These are phyloP conservation scores for Pisolithus thermaeus DNA, from an alignment of 1,284 basidiomycete species.

Conservation along the genomic window DNA sequence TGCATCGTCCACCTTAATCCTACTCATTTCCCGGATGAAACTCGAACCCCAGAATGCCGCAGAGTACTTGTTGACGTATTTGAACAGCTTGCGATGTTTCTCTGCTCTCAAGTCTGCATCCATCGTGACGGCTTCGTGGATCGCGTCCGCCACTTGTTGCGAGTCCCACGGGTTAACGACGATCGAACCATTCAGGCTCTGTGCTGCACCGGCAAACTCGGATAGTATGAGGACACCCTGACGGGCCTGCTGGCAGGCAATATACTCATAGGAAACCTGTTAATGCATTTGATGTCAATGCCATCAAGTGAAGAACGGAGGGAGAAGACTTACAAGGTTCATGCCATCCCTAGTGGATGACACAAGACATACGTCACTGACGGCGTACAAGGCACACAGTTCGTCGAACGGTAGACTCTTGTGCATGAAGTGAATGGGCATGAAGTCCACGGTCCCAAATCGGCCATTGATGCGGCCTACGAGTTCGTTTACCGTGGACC, in stretches of 20 bases:
- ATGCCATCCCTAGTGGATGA: constrained; percentile 96
- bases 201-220: constrained; percentile 97
- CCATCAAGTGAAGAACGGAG: constrained; percentile 1
- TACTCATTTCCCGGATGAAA: constrained; percentile 81
- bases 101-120: constrained; percentile 71
- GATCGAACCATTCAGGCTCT: constrained; percentile 88
- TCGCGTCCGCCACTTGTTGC: constrained; percentile 93
- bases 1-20: constrained; percentile 39
- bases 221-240: constrained; percentile 98
- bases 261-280: constrained; percentile 98
- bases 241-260: constrained; percentile 88
- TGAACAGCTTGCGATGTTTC: constrained; percentile 94
- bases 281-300: constrained; percentile 9
- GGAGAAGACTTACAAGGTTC: constrained; percentile 75
- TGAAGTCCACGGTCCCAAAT: constrained; percentile 97
- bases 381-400: constrained; percentile 92
- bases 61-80: constrained; percentile 92
- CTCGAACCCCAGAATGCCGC: constrained; percentile 90
- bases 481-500: constrained; percentile 94
- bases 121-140: constrained; percentile 93
- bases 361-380: constrained; percentile 95
- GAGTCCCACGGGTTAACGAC: constrained; percentile 97
- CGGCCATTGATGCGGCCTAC: constrained; percentile 98
- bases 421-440: constrained; percentile 99
- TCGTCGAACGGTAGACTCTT: constrained; percentile 92